Base-by-base conservation (phyloP, 2,329 filamentous ascomycete genomes). In the Curvularia sp. region DNA sequence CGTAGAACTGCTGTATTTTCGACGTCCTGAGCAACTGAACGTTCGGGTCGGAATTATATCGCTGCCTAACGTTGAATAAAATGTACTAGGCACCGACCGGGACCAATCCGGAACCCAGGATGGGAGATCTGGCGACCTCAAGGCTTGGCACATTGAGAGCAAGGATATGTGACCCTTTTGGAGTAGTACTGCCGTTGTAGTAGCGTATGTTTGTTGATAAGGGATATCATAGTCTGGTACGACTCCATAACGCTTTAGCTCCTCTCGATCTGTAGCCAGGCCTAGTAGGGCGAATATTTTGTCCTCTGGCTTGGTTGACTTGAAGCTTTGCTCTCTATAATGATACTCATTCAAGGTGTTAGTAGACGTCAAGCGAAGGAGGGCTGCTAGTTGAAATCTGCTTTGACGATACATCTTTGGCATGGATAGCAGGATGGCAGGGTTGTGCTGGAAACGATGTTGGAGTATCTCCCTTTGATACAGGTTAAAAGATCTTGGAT, bases 221-320 rank as follows among this genome's bases (percentile, higher is more conserved):
- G 42, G 15, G 18, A 46, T 38, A 28, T 20, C 20, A 30, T 53
- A 67, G 18, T 61, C 50, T 18, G 58, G 60, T 20, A 59, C 41
- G 5, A 63, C 49, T 1, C 53, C 60, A 28, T 51, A 18, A n/a
- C 2, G 0, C 38, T 55, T 18, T 18, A 65, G 35, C 35, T 67
- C 58, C 4, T 65, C 13, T 47, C 46, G 53, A 62, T 67, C 62
- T 41, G 22, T 48, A 46, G 64, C 53, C 13, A 67, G 50, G 15
- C 60, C 60, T 42, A 67, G 18, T 35, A 67, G 41, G 12, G 62
- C 60, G 41, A 63, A 67, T 15, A 65, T 57, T 31, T 65, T 65
- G 38, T 66, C 64, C 28, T 49, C 46, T 35, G 58, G 55, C 9
- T 60, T 48, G 18, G 62, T 63, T 43, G 62, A 50, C 18, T 62